Conservation (phyloP, 805 yeast species). For the Candida incommunis region DNA sequence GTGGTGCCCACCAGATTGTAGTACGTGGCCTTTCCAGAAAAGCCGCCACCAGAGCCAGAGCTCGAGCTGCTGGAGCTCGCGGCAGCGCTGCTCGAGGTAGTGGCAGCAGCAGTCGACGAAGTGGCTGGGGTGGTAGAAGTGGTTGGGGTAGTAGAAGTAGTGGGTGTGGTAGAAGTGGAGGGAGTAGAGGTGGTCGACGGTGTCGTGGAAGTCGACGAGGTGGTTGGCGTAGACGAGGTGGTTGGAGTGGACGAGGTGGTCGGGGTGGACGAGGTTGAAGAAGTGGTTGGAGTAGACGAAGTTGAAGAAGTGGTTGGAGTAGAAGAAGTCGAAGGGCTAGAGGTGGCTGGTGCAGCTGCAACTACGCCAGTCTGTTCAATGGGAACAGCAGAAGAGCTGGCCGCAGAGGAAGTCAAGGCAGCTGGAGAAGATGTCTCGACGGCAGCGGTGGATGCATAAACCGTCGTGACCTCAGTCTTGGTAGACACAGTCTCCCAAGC, state of each 20-base stretch:
- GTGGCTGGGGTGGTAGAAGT: slow-evolving; percentile 6
- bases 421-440: slow-evolving; percentile 4
- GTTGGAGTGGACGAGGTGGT: slow-evolving; percentile 1
- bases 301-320: slow-evolving; percentile 3
- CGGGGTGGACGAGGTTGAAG: slow-evolving; percentile 5
- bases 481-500: slow-evolving; percentile 2
- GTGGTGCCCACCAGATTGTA: slow-evolving; percentile 25
- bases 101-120: slow-evolving; percentile 5
- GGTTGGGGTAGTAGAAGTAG: background rate
- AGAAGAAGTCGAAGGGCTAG: slow-evolving; percentile 3
- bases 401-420: background rate
- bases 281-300: slow-evolving; percentile 3
- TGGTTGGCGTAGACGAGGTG: slow-evolving; percentile 4
- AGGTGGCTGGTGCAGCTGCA: slow-evolving; percentile 5
- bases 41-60: slow-evolving; percentile 13
- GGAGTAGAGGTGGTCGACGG: slow-evolving; percentile 3
- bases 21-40: slow-evolving; percentile 23
- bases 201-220: slow-evolving; percentile 6
- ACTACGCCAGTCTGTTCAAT: background rate
- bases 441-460: slow-evolving; percentile 2
- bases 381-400: background rate
- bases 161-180: slow-evolving; percentile 1
- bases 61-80: slow-evolving; percentile 7
- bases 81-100: slow-evolving; percentile 8
- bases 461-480: background rate